A percentile compares a stretch with the other conserved stretches of the same genome.
Evolutionary conservation across 768 basidiomycete species (phyloP).

Genomic region (Xerocomus brunneocitrinus): DNA sequence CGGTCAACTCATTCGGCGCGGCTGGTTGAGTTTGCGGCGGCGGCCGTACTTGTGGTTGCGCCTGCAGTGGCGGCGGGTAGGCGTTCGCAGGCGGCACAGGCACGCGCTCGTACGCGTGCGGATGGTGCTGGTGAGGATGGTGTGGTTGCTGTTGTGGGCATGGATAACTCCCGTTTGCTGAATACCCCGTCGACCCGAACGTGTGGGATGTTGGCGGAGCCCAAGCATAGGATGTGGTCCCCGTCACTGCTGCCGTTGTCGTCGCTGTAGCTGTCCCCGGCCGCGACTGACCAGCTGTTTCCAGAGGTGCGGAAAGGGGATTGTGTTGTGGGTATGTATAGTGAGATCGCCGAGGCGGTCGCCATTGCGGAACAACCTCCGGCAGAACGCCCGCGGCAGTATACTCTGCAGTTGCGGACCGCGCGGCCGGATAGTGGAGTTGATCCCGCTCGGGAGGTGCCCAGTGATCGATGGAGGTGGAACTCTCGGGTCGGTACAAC

Average conservation of each 20-base stretch:
- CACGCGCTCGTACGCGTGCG: conserved; percentile 17
- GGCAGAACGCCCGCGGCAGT: conserved; percentile 4
- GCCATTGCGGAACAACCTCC: conserved; percentile 20
- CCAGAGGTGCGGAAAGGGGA: conserved; percentile 6
- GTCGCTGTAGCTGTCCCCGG: conserved; percentile 11
- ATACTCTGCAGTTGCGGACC: conserved; percentile 6
- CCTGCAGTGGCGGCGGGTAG: neutral
- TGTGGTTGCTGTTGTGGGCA: neutral
- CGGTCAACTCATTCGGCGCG: conserved; percentile 44
- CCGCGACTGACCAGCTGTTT: conserved; percentile 1
- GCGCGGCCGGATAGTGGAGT: neutral
- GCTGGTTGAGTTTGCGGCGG: conserved; percentile 7
- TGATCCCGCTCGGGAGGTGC: conserved; percentile 14
- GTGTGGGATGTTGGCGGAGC: neutral
- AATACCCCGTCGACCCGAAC: conserved; percentile 8
- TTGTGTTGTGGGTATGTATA: conserved; percentile 25
- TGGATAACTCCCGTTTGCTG: neutral
- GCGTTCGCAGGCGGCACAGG: neutral
- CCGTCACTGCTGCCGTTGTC: neutral
- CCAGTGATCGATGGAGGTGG: conserved; percentile 15
- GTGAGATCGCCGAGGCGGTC: conserved; percentile 25
- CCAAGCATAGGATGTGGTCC: conserved; percentile 13
- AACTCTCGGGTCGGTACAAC: conserved; percentile 14
- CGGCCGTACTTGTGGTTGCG: neutral
- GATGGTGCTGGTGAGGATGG: conserved; percentile 2